Evolutionary conservation across 208 protist genomes (phyloP).

Genomic region (Angomonas deanei): DNA sequence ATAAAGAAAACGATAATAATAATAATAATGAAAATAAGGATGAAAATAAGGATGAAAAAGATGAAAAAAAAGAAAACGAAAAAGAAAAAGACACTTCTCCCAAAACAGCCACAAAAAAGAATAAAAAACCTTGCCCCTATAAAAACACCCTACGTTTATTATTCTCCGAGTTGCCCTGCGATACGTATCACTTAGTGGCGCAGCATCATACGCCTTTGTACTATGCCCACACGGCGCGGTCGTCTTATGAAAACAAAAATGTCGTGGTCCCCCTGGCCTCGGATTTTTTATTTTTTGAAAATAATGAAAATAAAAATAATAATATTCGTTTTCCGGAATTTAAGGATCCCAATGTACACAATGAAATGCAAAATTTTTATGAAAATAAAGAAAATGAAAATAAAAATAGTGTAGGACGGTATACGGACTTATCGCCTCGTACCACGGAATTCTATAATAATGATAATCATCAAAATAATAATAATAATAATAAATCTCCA

Average conservation of each 20-base stretch:
- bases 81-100: not conserved
- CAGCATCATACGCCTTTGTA: too few species aligned
- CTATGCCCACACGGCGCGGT: too few species aligned
- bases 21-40: not conserved
- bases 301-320: not conserved
- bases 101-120: not conserved
- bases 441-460: too few species aligned
- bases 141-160: too few species aligned
- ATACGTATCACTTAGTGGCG: too few species aligned
- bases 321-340: not conserved
- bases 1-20: not conserved
- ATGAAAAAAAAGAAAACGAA: not conserved
- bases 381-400: conserved; percentile 5
- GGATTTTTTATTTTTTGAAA: too few species aligned
- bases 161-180: too few species aligned
- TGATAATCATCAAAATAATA: not conserved
- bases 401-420: not conserved
- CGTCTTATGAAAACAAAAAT: too few species aligned
- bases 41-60: not conserved
- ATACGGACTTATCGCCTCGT: too few species aligned
- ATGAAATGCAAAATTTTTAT: not conserved
- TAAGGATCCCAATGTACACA: not conserved
- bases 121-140: too few species aligned
- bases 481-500: conserved; percentile 1
- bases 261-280: too few species aligned